phyloP scores from a whole-genome alignment of 2,329 filamentous ascomycete genomes.

The Microascus cirrosus region DNA sequence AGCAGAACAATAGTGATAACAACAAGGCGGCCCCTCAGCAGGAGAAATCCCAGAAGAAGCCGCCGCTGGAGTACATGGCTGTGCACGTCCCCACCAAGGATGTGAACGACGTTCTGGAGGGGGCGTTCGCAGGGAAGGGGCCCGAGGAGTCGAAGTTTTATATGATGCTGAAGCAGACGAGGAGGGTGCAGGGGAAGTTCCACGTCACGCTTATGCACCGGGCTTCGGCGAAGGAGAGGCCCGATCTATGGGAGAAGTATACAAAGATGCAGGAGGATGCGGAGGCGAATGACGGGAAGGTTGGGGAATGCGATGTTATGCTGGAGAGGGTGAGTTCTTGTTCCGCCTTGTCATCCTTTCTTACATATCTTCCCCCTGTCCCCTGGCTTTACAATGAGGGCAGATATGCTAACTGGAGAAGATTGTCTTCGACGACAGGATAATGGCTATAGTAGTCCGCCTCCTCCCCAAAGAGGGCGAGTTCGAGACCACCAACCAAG shows the following conservation, averaged over 20 bases:
- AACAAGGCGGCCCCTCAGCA: not conserved
- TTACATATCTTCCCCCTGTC: conserved; percentile 35
- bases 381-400: conserved; percentile 4
- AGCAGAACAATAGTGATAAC: no score
- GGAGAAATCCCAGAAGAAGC: conserved; percentile 26
- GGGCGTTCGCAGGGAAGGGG: conserved; percentile 49
- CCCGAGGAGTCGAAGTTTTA: conserved; percentile 48
- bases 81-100: conserved; percentile 31
- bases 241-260: conserved; percentile 69
- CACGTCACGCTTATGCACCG: conserved; percentile 92
- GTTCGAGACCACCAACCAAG: conserved; percentile 63
- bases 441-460: conserved; percentile 87
- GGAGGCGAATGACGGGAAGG: conserved; percentile 19
- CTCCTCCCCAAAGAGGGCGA: conserved; percentile 32
- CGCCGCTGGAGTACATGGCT: conserved; percentile 45
- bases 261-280: conserved; percentile 40
- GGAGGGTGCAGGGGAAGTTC: conserved; percentile 74
- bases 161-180: conserved; percentile 58
- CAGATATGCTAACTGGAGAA: conserved; percentile 10
- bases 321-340: conserved; percentile 42
- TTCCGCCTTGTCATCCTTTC: not conserved
- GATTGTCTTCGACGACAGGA: conserved; percentile 71
- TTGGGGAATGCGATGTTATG: conserved; percentile 55
- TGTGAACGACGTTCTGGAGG: conserved; percentile 48
- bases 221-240: conserved; percentile 45